Conservation (phyloP, 164 flowering plant species). For the Protea cynaroides region DNA sequence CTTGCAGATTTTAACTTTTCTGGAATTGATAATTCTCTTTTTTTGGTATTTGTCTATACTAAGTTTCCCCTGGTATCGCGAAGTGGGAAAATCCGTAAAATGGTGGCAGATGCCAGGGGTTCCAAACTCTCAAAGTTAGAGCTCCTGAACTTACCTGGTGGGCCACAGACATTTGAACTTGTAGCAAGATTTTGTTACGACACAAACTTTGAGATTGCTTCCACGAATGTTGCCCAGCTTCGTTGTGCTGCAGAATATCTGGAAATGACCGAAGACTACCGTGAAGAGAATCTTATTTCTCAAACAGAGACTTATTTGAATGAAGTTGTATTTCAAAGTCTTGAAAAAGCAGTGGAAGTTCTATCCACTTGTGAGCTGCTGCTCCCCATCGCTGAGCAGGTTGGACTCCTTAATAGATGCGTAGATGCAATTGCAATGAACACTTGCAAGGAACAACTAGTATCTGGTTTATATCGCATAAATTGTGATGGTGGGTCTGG, state of each 20-base stretch:
- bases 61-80: constrained; percentile 65
- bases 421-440: constrained; percentile 57
- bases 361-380: constrained; percentile 41
- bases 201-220: constrained; percentile 60
- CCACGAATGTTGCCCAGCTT: constrained; percentile 48
- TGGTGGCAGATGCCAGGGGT: constrained; percentile 47
- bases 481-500: constrained; percentile 31
- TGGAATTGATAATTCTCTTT: constrained; percentile 2
- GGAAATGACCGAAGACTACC: constrained; percentile 68
- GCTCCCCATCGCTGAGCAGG: constrained; percentile 40
- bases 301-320: constrained; percentile 50
- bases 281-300: constrained; percentile 50
- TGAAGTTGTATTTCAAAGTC: constrained; percentile 44
- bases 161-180: constrained; percentile 51
- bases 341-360: constrained; percentile 55
- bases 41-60: constrained; percentile 1
- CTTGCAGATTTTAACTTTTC: background rate
- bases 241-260: constrained; percentile 67
- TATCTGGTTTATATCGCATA: constrained; percentile 45
- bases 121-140: constrained; percentile 37
- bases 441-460: constrained; percentile 61
- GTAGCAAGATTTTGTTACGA: constrained; percentile 67
- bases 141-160: constrained; percentile 57
- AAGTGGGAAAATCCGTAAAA: constrained; percentile 55
- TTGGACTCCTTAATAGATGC: constrained; percentile 41